Evolutionary conservation across 257 asterid genomes (phyloP).

Genomic region (Galeopsis tetrahit): DNA sequence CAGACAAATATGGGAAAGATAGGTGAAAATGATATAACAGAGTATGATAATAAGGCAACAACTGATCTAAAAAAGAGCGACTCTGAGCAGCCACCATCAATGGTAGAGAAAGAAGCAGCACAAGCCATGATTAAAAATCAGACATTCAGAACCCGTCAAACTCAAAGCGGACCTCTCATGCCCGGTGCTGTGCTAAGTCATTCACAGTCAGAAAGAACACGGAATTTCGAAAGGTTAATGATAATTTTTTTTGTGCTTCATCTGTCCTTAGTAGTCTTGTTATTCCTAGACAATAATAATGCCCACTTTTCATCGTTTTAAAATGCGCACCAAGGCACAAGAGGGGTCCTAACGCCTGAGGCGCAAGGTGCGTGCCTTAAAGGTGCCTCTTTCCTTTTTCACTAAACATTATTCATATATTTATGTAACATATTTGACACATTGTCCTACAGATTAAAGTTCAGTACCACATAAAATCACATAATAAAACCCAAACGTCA

Average conservation of each 20-base stretch:
- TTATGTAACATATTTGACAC: too few relatives aligned
- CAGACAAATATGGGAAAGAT: constrained; percentile 47
- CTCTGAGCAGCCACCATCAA: constrained; percentile 52
- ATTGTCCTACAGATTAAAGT: too few relatives aligned
- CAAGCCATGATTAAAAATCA: constrained; percentile 57
- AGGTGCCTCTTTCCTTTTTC: too few relatives aligned
- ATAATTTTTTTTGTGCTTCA: constrained; percentile 29
- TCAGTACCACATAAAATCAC: too few relatives aligned
- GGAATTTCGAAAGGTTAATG: constrained; percentile 71
- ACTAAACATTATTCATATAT: too few relatives aligned
- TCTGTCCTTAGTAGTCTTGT: constrained; percentile 17
- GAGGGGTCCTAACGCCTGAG: too few relatives aligned
- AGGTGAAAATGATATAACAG: constrained; percentile 46
- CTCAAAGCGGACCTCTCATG: constrained; percentile 93
- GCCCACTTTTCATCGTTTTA: not conserved
- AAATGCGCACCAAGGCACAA: too few relatives aligned
- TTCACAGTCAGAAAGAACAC: constrained; percentile 68
- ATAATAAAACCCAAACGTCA: too few relatives aligned
- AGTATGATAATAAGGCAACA: constrained; percentile 48
- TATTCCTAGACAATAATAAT: constrained; percentile 31
- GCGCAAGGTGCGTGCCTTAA: too few relatives aligned
- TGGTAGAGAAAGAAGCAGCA: constrained; percentile 62
- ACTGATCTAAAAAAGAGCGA: constrained; percentile 46
- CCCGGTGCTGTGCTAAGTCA: constrained; percentile 67
- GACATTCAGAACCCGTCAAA: constrained; percentile 67